phyloP scores from a whole-genome alignment of 352 stramenopile species.

The Ophiocytium majus region DNA sequence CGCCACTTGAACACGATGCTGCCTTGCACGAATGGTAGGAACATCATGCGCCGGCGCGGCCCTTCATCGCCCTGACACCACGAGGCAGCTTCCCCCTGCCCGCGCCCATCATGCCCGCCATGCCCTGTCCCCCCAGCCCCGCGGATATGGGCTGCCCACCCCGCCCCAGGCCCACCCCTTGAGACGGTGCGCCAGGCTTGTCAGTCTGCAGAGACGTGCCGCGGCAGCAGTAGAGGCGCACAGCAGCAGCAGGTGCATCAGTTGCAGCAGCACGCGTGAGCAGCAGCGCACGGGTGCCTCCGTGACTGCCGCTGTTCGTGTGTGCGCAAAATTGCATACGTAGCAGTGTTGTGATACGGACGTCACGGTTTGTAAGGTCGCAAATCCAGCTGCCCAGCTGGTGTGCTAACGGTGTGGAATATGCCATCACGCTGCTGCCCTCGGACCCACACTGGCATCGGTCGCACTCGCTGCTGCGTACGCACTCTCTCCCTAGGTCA shows the following conservation, averaged over 20 bases:
- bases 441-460: too few species aligned
- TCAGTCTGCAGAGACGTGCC: slow-evolving; percentile 58
- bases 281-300: background rate
- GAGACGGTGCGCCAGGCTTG: slow-evolving; percentile 56
- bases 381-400: too few species aligned
- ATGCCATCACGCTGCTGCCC: too few species aligned
- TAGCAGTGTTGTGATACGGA: slow-evolving; percentile 10
- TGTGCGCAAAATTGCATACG: background rate
- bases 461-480: too few species aligned
- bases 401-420: too few species aligned
- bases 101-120: slow-evolving; percentile 77
- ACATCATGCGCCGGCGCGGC: slow-evolving; percentile 1
- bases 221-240: slow-evolving; percentile 75
- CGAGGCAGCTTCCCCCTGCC: slow-evolving; percentile 58
- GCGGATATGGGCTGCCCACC: slow-evolving; percentile 72
- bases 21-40: too few species aligned
- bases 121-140: slow-evolving; percentile 82
- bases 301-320: background rate
- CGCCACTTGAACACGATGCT: too few species aligned
- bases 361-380: too few species aligned
- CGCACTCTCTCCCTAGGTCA: too few species aligned
- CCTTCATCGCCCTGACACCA: slow-evolving; percentile 25
- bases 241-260: too few species aligned
- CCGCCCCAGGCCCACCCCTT: slow-evolving; percentile 57
- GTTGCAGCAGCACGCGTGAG: too few species aligned